Conservation (phyloP, 2,329 filamentous ascomycete species). For the Tetracladium maxilliforme region DNA sequence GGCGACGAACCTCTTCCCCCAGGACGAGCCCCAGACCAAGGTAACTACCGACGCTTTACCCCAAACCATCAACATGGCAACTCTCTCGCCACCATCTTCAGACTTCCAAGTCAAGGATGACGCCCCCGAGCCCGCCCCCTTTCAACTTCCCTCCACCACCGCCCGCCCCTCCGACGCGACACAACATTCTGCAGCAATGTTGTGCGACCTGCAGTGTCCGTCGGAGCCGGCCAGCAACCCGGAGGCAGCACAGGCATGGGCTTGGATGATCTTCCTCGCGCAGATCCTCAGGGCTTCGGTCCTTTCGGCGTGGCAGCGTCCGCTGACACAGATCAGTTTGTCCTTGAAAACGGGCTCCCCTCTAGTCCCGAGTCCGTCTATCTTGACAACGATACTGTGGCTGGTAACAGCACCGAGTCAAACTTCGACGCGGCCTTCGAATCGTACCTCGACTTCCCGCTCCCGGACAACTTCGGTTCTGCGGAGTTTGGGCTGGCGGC, state of each 20-base stretch:
- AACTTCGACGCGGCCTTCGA: slow-evolving; percentile 36
- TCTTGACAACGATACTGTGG: slow-evolving; percentile 55
- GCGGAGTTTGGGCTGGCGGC: too few relatives aligned
- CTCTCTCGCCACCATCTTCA: slow-evolving; percentile 32
- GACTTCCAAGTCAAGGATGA: slow-evolving; percentile 8
- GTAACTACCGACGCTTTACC: slow-evolving; percentile 9
- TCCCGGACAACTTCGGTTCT: slow-evolving; percentile 30
- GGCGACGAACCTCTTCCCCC: slow-evolving; percentile 18
- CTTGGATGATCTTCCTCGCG: slow-evolving; percentile 8
- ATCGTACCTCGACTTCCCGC: slow-evolving; percentile 33
- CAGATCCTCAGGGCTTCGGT: slow-evolving; percentile 5
- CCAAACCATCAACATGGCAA: slow-evolving; percentile 45
- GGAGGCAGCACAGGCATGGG: not conserved
- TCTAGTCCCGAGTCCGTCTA: slow-evolving; percentile 53
- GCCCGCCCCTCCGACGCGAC: slow-evolving; percentile 68
- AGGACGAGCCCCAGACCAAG: slow-evolving; percentile 14
- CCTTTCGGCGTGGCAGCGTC: slow-evolving; percentile 16
- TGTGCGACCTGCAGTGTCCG: slow-evolving; percentile 99
- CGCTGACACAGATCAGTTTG: slow-evolving; percentile 57
- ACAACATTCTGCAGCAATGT: slow-evolving; percentile 99
- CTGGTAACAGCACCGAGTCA: slow-evolving; percentile 42
- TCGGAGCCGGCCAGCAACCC: slow-evolving; percentile 42
- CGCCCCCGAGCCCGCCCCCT: slow-evolving; percentile 15
- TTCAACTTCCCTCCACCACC: slow-evolving; percentile 17
- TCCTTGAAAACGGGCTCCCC: slow-evolving; percentile 64